A percentile compares a stretch with the other conserved stretches of the same genome.
Conservation (phyloP, 225 moss, liverwort and hornwort genomes). For the Rhytidiadelphus loreus region DNA sequence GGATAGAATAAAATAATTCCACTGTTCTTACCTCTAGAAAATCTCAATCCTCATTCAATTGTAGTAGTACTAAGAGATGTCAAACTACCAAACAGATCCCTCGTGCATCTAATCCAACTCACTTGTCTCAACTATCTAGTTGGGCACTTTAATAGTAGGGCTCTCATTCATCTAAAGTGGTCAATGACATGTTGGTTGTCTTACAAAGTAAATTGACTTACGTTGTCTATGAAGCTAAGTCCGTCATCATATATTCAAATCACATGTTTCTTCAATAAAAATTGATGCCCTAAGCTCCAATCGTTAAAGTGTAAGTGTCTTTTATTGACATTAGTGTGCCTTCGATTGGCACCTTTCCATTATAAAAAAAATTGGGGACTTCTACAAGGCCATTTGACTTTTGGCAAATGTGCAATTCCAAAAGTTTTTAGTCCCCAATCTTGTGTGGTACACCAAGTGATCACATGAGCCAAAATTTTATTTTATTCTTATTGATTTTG, state of each 20-base stretch:
- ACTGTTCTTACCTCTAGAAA: neutral
- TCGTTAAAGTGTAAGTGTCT: accelerated
- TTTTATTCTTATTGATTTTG: too few species aligned
- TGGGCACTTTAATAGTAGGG: neutral
- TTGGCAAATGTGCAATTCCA: too few species aligned
- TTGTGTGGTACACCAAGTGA: too few species aligned
- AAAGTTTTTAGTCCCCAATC: too few species aligned
- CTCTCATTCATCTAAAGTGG: neutral
- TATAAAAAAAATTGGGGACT: too few species aligned
- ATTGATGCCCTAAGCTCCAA: neutral
- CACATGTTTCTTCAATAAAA: neutral
- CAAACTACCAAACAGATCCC: accelerated
- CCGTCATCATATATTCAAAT: too few species aligned
- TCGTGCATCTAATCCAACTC: neutral
- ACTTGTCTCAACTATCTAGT: neutral
- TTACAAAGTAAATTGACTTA: neutral
- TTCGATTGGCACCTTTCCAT: accelerated
- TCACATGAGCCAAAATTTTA: too few species aligned
- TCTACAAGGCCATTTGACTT: too few species aligned
- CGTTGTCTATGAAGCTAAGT: neutral
- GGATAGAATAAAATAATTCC: neutral
- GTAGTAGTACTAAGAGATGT: neutral
- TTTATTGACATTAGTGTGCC: neutral
- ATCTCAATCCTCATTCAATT: neutral
- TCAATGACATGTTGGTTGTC: neutral